Base-by-base conservation (phyloP, 495 filamentous ascomycete genomes). In the Neurospora africana region DNA sequence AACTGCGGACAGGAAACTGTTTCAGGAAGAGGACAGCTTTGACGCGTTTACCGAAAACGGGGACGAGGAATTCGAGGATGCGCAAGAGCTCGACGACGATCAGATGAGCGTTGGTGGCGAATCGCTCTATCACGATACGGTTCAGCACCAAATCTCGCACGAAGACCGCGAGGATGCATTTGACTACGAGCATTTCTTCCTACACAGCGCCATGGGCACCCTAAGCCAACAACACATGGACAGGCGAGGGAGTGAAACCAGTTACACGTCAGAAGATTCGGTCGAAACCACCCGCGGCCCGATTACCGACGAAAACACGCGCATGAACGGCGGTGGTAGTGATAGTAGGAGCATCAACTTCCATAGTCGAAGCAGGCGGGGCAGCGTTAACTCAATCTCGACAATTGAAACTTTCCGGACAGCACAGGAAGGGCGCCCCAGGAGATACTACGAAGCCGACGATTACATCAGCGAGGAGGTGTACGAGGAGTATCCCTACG, bases 81-180 rank as follows among this genome's bases (percentile, higher is more conserved):
- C 23, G 40, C 71, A 74, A 7, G 73, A 77, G 4, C 71, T 79
- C 10, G 74, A 76, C 38, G 71, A 78, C n/a, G 83, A 82, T 40
- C 74, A 75, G 35, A 80, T 78, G 73, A 85, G 84, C 73, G 82
- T 86, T 70, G 84, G 84, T 75, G 86, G 82, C 19, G 86, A 85
- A 23, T 86, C 87, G n/a, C 74, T 84, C 13, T 89, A 89, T 76
- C 84, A 89, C 76, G 89, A 91, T 72, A 79, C 85, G 4, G 74
- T 85, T 35, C 82, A 85, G 70, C 81, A 81, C 43, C 83, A 81
- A 39, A 77, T 88, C 15, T 87, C 86, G 5, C 95, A 99, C 77
- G 95, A 99, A 82, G 95, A 98, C 79, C 92, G 95, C 19, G 91
- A 94, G 75, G 95, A 99, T 78, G 95, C 95, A 8, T 99, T 99